phyloP scores from a whole-genome alignment of 2,329 filamentous ascomycete genomes.

The Diaporthe citrichinensis region DNA sequence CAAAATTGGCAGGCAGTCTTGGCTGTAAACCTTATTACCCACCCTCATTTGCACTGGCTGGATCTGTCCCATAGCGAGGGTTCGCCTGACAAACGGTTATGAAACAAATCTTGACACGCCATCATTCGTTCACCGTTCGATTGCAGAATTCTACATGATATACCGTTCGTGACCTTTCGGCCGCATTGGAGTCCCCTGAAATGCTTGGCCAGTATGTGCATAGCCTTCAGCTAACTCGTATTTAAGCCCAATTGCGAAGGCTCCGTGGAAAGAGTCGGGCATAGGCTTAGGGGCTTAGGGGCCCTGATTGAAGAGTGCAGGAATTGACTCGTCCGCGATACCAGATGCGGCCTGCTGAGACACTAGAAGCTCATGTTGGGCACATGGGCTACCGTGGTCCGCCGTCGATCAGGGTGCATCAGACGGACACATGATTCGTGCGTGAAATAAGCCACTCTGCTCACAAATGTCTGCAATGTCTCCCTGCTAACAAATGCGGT shows the following conservation, averaged over 20 bases:
- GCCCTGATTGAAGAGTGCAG: neutral
- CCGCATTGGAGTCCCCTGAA: neutral
- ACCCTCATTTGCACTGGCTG: conserved; percentile 18
- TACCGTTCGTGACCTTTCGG: neutral
- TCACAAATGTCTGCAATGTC: neutral
- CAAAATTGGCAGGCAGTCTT: conserved; percentile 20
- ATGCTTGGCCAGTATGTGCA: neutral
- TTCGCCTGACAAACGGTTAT: neutral
- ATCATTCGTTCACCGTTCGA: neutral
- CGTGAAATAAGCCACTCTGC: conserved; percentile 15
- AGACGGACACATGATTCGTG: conserved; percentile 33
- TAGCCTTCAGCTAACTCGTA: neutral
- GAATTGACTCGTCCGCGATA: conserved; percentile 23
- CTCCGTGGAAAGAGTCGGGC: neutral
- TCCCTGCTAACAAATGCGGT: neutral
- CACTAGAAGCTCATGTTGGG: conserved; percentile 3
- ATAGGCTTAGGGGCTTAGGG: neutral
- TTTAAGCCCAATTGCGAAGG: neutral
- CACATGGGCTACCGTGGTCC: conserved; percentile 20
- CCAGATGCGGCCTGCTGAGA: conserved; percentile 29
- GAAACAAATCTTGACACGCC: conserved; percentile 27
- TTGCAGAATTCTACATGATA: neutral
- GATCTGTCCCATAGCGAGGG: neutral
- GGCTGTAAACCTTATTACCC: conserved; percentile 25
- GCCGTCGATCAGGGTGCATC: conserved; percentile 26